phyloP scores from a whole-genome alignment of 2,329 filamentous ascomycete genomes.

The Epichloe sp. region DNA sequence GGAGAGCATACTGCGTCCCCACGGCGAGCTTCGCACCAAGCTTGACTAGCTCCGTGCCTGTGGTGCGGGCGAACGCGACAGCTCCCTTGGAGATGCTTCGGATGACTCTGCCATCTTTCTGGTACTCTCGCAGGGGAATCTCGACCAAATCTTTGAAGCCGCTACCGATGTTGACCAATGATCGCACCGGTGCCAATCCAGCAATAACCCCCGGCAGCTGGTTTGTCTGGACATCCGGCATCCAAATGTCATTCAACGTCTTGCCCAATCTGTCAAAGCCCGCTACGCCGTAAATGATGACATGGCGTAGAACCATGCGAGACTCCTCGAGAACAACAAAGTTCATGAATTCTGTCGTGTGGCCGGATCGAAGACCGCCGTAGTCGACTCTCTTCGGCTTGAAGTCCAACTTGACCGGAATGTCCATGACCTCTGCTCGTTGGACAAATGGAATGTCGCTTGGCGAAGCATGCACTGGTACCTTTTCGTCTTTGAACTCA shows the following conservation, averaged over 20 bases:
- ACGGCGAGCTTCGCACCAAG: slow-evolving; percentile 89
- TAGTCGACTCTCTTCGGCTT: slow-evolving; percentile 99
- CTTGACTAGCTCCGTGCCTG: slow-evolving; percentile 86
- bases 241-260: slow-evolving; percentile 92
- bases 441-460: slow-evolving; percentile 79
- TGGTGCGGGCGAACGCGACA: slow-evolving; percentile 79
- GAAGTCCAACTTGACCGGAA: slow-evolving; percentile 80
- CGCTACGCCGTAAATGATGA: slow-evolving; percentile 82
- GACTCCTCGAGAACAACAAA: slow-evolving; percentile 86
- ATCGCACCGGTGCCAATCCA: slow-evolving; percentile 79
- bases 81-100: slow-evolving; percentile 88
- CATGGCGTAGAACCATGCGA: slow-evolving; percentile 72
- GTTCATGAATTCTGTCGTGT: slow-evolving; percentile 98
- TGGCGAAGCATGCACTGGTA: slow-evolving; percentile 40
- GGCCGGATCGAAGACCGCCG: slow-evolving; percentile 77
- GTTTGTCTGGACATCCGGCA: slow-evolving; percentile 77
- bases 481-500: slow-evolving; percentile 78
- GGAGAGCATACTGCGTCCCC: slow-evolving; percentile 84
- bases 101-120: slow-evolving; percentile 83
- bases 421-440: slow-evolving; percentile 70
- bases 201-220: slow-evolving; percentile 83
- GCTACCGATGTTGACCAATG: slow-evolving; percentile 79
- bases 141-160: slow-evolving; percentile 79
- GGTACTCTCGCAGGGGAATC: slow-evolving; percentile 83
- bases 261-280: slow-evolving; percentile 85